These are phyloP conservation scores for Tillandsia leiboldiana DNA, from an alignment of 176 grass and related monocot species.

Conservation along the genomic window DNA sequence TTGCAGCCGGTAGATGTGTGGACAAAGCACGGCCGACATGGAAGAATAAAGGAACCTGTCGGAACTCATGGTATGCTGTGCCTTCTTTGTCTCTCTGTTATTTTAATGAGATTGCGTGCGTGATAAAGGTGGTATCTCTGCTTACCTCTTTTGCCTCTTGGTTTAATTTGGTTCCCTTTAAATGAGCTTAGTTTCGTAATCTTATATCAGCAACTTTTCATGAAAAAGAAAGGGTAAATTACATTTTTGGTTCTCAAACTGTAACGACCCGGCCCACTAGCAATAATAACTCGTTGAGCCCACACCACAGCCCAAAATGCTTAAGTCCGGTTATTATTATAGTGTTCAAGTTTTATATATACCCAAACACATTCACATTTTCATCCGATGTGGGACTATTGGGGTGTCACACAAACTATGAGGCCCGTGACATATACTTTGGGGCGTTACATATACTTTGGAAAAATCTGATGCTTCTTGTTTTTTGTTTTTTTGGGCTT, in stretches of 20 bases:
- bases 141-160: not conserved
- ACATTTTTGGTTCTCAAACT: too few species aligned
- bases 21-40: conserved; percentile 78
- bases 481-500: not conserved
- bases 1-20: conserved; percentile 77
- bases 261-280: too few species aligned
- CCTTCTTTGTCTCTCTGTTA: not conserved
- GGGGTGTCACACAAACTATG: too few species aligned
- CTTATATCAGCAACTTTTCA: too few species aligned
- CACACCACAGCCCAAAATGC: too few species aligned
- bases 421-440: too few species aligned
- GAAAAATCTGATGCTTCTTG: not conserved
- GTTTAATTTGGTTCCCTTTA: not conserved
- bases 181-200: not conserved
- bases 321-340: too few species aligned
- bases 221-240: too few species aligned
- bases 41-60: conserved; percentile 84
- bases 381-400: too few species aligned
- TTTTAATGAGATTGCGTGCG: not conserved
- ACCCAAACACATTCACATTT: too few species aligned
- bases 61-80: conserved; percentile 71
- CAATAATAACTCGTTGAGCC: too few species aligned
- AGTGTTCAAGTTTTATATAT: too few species aligned
- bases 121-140: not conserved
- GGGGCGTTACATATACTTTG: not conserved